A percentile compares a stretch with the other conserved stretches of the same genome.
These are phyloP conservation scores for Camptophora hylomeconis DNA, from an alignment of 2,329 filamentous ascomycete genomes.

Conservation along the genomic window DNA sequence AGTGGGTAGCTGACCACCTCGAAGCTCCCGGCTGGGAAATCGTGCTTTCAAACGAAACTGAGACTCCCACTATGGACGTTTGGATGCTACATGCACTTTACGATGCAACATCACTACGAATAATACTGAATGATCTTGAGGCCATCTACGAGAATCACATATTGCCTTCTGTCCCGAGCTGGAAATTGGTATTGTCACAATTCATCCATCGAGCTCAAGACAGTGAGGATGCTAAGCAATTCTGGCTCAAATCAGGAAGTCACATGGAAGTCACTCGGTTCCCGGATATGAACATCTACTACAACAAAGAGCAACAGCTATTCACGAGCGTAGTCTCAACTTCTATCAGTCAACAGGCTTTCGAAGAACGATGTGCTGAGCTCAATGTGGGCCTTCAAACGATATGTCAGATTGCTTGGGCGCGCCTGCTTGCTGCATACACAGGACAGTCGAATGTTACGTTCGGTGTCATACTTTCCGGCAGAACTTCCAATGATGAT, in stretches of 20 bases:
- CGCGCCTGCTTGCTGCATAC: constrained; percentile 60
- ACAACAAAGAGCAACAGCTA: constrained; percentile 22
- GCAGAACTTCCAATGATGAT: constrained; percentile 47
- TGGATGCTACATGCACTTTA: constrained; percentile 72
- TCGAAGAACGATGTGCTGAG: constrained; percentile 45
- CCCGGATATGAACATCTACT: constrained; percentile 58
- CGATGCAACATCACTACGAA: constrained; percentile 61
- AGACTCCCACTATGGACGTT: constrained; percentile 28
- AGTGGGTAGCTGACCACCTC: constrained; percentile 26
- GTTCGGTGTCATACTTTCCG: constrained; percentile 72
- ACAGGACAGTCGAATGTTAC: constrained; percentile 60
- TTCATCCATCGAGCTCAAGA: constrained; percentile 31
- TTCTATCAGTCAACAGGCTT: constrained; percentile 26
- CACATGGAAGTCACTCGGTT: constrained; percentile 54
- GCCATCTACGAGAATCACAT: constrained; percentile 23
- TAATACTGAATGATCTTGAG: constrained; percentile 49
- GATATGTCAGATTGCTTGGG: constrained; percentile 65
- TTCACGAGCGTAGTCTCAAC: constrained; percentile 23
- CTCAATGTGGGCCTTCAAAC: constrained; percentile 63
- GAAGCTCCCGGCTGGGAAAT: constrained; percentile 52
- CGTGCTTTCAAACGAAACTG: constrained; percentile 28
- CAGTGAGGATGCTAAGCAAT: constrained; percentile 27
- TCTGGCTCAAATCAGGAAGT: constrained; percentile 50
- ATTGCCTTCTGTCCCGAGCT: not conserved
- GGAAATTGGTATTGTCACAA: constrained; percentile 25